Percentiles rank a stretch among this genome's conserved stretches.
Conservation (phyloP, 495 filamentous ascomycete species). For the Trichoderma reesei region DNA sequence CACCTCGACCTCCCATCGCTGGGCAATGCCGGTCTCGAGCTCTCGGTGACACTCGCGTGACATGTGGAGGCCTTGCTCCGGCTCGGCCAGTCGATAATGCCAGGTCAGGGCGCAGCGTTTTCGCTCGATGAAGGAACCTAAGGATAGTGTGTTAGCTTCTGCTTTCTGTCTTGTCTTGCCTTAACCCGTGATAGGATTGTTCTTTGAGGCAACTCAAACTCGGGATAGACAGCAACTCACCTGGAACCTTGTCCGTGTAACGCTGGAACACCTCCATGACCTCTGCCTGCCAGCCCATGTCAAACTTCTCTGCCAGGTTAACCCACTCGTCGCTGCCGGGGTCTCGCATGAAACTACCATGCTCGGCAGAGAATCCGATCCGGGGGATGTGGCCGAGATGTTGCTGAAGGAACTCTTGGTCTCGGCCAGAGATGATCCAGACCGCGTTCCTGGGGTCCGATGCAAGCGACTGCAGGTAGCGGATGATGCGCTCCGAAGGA, state of each 20-base stretch:
- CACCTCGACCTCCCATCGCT: slow-evolving; percentile 79
- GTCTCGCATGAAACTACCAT: slow-evolving; percentile 84
- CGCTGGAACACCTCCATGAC: slow-evolving; percentile 72
- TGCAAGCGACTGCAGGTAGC: slow-evolving; percentile 67
- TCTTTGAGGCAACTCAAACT: not conserved
- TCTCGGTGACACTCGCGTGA: slow-evolving; percentile 66
- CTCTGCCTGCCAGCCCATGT: slow-evolving; percentile 84
- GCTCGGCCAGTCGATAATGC: slow-evolving; percentile 90
- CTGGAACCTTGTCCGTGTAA: slow-evolving; percentile 75
- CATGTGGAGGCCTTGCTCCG: slow-evolving; percentile 66
- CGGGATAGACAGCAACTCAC: slow-evolving; percentile 27
- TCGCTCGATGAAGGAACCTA: slow-evolving; percentile 79
- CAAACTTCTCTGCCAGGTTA: slow-evolving; percentile 67
- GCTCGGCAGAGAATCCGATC: slow-evolving; percentile 86
- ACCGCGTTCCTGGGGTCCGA: slow-evolving; percentile 72
- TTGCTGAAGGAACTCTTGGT: slow-evolving; percentile 77
- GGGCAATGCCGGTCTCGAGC: slow-evolving; percentile 61
- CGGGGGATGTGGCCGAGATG: slow-evolving; percentile 78
- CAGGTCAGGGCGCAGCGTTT: slow-evolving; percentile 90
- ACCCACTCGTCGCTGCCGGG: slow-evolving; percentile 68
- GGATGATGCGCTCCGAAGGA: slow-evolving; percentile 70
- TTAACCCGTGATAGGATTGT: not conserved
- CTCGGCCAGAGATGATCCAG: slow-evolving; percentile 96
- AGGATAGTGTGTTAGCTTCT: slow-evolving; percentile 18
- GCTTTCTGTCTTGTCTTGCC: too few relatives aligned